phyloP scores from a whole-genome alignment of 805 yeast species.

The Saccharomyces paradoxus region DNA sequence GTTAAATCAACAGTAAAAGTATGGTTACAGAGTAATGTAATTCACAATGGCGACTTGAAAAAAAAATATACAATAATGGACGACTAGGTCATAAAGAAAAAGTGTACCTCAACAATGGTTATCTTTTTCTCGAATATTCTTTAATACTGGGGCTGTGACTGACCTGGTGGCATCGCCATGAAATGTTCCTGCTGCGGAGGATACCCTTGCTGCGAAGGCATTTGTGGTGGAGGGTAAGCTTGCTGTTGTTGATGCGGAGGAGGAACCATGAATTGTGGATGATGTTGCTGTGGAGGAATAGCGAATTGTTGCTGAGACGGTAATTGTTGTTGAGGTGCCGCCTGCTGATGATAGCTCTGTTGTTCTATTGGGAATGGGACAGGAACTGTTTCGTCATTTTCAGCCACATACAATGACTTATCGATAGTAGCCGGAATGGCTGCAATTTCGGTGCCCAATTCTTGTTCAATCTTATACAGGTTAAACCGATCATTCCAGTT shows the following conservation, averaged over 20 bases:
- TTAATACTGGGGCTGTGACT: conserved; percentile 7
- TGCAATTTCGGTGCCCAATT: conserved; percentile 92
- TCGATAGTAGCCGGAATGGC: conserved; percentile 95
- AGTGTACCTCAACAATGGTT: background rate
- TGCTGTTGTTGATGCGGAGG: conserved; percentile 22
- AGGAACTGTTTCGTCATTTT: conserved; percentile 65
- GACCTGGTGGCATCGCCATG: conserved; percentile 10
- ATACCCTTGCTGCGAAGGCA: conserved; percentile 24
- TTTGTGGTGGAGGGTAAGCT: conserved; percentile 25
- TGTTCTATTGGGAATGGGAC: conserved; percentile 76
- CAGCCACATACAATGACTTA: conserved; percentile 79
- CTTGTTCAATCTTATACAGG: conserved; percentile 91
- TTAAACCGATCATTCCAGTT: conserved; percentile 95
- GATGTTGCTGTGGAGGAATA: conserved; percentile 3
- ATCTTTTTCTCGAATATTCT: background rate
- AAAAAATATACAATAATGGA: background rate
- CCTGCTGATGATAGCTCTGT: conserved; percentile 6
- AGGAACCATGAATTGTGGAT: conserved; percentile 1
- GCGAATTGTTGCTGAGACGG: conserved; percentile 17
- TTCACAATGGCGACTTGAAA: background rate
- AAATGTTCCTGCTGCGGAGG: conserved; percentile 16
- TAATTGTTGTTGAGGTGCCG: conserved; percentile 18
- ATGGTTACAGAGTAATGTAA: conserved; percentile 1
- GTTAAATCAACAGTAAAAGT: background rate
- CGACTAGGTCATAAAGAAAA: background rate